These are phyloP conservation scores for Silene latifolia DNA, from an alignment of 148 eudicot species.

Conservation along the genomic window DNA sequence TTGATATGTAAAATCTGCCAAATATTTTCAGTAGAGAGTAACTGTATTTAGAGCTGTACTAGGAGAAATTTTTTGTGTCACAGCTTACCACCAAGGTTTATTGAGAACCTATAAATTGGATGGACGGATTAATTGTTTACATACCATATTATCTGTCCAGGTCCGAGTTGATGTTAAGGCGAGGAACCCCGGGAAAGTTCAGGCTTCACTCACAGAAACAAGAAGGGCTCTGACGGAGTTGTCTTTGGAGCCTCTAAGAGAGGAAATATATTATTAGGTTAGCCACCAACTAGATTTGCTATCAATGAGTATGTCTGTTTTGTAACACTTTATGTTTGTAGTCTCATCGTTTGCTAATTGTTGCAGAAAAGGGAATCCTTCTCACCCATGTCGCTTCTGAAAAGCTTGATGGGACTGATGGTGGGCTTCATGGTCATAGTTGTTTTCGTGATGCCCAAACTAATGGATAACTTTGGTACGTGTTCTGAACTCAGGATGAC, in stretches of 20 bases:
- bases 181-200: conserved; percentile 95
- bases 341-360: conserved; percentile 2
- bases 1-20: not conserved
- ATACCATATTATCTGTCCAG: conserved; percentile 24
- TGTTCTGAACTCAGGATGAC: conserved; percentile 18
- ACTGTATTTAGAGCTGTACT: no score
- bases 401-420: conserved; percentile 98
- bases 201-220: conserved; percentile 93
- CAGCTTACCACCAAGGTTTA: not conserved
- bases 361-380: conserved; percentile 93
- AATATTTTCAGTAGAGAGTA: no score
- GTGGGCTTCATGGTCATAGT: conserved; percentile 84
- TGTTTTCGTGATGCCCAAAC: conserved; percentile 86
- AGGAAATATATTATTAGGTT: conserved; percentile 92
- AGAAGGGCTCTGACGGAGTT: conserved; percentile 79
- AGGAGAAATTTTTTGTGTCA: no score
- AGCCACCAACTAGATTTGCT: not conserved
- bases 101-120: no score
- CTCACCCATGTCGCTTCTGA: conserved; percentile 58
- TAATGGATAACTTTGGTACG: conserved; percentile 80
- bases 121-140: not conserved
- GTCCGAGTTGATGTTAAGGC: conserved; percentile 97
- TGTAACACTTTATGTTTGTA: not conserved
- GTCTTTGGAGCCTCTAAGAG: conserved; percentile 88
- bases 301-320: not conserved